Base-by-base conservation (phyloP, 306 rosid genomes). In the Hylodesmum podocarpum region DNA sequence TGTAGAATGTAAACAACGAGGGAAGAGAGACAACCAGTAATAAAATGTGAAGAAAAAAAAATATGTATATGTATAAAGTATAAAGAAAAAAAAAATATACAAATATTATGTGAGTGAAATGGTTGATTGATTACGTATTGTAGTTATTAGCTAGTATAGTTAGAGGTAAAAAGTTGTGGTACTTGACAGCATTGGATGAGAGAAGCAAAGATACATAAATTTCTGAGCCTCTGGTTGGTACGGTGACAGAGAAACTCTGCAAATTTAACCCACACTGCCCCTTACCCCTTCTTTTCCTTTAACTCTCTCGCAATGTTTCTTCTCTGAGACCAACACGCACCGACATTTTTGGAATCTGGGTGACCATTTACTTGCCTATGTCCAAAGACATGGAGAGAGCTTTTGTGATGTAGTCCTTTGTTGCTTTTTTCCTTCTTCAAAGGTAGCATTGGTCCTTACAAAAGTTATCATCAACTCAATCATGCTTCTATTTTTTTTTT, bases 381-480 rank as follows among this genome's bases (percentile, higher is more conserved):
- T 81, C 77, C 86, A 86, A 83, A 82, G 81, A 72, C 66, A 75
- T 28, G 78, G 72, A 69, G 72, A 77, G 81, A 63, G 82, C 78
- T 59, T 82, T 81, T 62, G 75, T 64, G 79, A 40, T 68, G 14
- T 78, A 39, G 63, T 78, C 68, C 18, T 62, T 85, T 62, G 18
- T 80, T 61, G 79, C 94, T 91, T 91, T 91, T 86, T 91, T 91
- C 91, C 64, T 80, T 78, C 83, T 80, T 75, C 44, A 65, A 67
- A 78, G 79, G 72, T 83, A 11, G 80, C 89, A 74, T 91, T 82
- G 94, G 84, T 84, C 83, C 84, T 86, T 66, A 54, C 91, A 83
- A 89, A 84, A 88, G 87, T 51, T 81, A 78, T 73, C 79, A 70
- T 72, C 83, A 55, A 71, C 68, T 37, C 77, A 39, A 72, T 77